Percentiles rank a stretch among this genome's conserved stretches.
Conservation (phyloP, 2,329 filamentous ascomycete genomes). For the Claviceps maximensis region DNA sequence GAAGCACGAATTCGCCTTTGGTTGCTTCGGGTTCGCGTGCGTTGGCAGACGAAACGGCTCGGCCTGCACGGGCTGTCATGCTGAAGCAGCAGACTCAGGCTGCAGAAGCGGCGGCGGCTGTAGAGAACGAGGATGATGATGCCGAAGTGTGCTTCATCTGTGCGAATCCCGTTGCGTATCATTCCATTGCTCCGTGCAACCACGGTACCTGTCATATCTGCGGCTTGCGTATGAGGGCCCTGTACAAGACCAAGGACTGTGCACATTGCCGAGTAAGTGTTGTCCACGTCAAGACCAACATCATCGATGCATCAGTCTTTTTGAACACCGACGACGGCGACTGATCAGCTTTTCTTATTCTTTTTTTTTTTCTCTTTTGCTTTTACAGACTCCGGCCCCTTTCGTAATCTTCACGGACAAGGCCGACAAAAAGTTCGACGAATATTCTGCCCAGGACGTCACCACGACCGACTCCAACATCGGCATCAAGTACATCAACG, state of each 20-base stretch:
- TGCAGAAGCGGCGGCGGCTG: conserved; percentile 12
- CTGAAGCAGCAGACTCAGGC: conserved; percentile 9
- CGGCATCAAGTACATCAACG: conserved; percentile 80
- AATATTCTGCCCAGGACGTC: conserved; percentile 64
- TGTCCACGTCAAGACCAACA: not conserved
- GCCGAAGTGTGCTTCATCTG: conserved; percentile 95
- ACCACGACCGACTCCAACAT: conserved; percentile 70
- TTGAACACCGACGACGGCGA: too few relatives aligned
- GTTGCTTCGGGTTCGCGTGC: conserved; percentile 7
- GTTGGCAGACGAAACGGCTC: conserved; percentile 15
- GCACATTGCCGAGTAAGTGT: conserved; percentile 80
- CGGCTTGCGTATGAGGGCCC: conserved; percentile 72
- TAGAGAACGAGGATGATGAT: conserved; percentile 30
- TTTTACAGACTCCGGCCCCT: conserved; percentile 46
- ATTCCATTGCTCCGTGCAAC: conserved; percentile 85
- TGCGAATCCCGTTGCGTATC: conserved; percentile 76
- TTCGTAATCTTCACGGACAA: conserved; percentile 92
- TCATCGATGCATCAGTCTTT: not conserved
- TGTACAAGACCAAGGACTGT: conserved; percentile 95
- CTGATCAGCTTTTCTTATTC: not conserved
- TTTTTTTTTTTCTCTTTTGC: too few relatives aligned
- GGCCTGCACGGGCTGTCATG: conserved; percentile 19
- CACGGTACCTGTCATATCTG: conserved; percentile 96
- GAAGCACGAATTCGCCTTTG: conserved; percentile 4
- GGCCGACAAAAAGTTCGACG: conserved; percentile 65